These are phyloP conservation scores for Sclerotinia subarctica DNA, from an alignment of 2,329 filamentous ascomycete species.

Conservation along the genomic window DNA sequence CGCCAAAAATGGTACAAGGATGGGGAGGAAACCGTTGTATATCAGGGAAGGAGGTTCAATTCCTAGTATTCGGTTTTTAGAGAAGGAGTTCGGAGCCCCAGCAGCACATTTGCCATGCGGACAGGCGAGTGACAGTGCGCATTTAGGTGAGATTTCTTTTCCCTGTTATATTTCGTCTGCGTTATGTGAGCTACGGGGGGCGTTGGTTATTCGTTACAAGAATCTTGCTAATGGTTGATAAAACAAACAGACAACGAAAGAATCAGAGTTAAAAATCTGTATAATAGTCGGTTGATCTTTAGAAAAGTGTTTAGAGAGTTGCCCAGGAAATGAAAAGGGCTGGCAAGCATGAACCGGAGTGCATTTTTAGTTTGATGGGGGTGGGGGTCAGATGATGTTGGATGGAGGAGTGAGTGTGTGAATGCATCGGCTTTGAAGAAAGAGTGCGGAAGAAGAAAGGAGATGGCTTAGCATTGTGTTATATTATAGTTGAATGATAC, in stretches of 20 bases:
- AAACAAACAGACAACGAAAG: conserved; percentile 71
- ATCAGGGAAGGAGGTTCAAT: conserved; percentile 96
- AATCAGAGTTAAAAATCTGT: conserved; percentile 80
- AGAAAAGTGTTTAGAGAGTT: conserved; percentile 66
- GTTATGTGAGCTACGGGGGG: background rate
- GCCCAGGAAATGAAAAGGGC: conserved; percentile 34
- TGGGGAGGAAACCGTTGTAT: conserved; percentile 68
- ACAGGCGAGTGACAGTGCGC: conserved; percentile 88
- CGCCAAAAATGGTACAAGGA: conserved; percentile 15
- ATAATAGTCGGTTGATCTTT: conserved; percentile 91
- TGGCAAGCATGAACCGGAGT: background rate
- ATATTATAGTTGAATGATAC: background rate
- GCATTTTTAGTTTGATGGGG: no score
- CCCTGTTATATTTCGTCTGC: background rate
- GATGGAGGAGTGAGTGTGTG: background rate
- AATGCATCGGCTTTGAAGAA: background rate
- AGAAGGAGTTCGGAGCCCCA: conserved; percentile 88
- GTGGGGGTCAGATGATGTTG: background rate
- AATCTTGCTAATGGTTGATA: background rate
- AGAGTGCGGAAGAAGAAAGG: no score
- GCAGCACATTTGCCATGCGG: conserved; percentile 93
- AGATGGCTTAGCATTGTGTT: background rate
- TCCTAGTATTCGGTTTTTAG: conserved; percentile 86
- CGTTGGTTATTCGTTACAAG: no score
- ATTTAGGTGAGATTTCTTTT: conserved; percentile 50